phyloP scores from a whole-genome alignment of 805 yeast species.

The Kluyveromyces aestuarii region DNA sequence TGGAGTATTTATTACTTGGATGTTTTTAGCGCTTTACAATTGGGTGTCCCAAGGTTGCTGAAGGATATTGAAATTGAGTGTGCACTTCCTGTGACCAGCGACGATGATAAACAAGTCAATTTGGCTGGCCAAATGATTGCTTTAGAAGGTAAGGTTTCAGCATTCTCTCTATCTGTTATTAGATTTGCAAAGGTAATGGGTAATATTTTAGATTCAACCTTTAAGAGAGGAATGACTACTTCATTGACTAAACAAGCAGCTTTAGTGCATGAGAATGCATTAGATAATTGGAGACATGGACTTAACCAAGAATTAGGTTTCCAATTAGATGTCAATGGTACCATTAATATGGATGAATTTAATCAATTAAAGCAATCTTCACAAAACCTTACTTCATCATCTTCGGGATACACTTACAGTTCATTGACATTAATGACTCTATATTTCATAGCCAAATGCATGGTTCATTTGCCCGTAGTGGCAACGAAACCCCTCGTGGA shows the following conservation, averaged over 20 bases:
- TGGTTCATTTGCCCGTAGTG: conserved; percentile 57
- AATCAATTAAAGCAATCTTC: conserved; percentile 7
- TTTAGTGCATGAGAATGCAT: conserved; percentile 48
- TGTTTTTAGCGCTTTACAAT: conserved; percentile 58
- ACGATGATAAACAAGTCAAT: conserved; percentile 50
- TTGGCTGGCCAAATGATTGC: conserved; percentile 34
- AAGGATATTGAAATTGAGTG: conserved; percentile 81
- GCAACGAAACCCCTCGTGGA: conserved; percentile 34
- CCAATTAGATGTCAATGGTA: conserved; percentile 53
- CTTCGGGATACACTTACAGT: conserved; percentile 23
- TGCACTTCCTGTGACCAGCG: conserved; percentile 62
- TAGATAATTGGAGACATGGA: conserved; percentile 73
- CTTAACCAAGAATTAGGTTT: conserved; percentile 54
- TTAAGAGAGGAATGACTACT: conserved; percentile 41
- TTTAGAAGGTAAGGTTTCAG: conserved; percentile 62
- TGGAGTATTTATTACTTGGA: conserved; percentile 81
- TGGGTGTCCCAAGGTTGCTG: conserved; percentile 76
- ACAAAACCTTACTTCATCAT: conserved; percentile 2
- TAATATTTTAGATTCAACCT: conserved; percentile 59
- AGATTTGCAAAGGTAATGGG: conserved; percentile 67
- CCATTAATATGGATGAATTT: conserved; percentile 19
- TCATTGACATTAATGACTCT: conserved; percentile 41
- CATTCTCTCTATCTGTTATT: conserved; percentile 54
- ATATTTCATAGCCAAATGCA: conserved; percentile 53
- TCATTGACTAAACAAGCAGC: conserved; percentile 19